Base-by-base conservation (phyloP, 2,329 filamentous ascomycete species). In the Aspergillus puulaauensis region DNA sequence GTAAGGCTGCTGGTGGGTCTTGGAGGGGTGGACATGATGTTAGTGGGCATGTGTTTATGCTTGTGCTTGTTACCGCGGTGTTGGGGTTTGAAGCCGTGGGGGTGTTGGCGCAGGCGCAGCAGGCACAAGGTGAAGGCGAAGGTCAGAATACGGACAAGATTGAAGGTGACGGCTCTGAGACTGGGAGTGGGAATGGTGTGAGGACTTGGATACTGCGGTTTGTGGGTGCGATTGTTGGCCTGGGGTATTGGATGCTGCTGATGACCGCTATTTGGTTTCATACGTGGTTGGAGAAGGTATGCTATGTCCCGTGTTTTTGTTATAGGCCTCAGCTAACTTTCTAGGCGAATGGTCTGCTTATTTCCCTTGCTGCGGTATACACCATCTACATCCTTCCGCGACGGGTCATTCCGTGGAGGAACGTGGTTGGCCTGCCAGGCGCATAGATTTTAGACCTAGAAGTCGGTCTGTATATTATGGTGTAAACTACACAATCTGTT, bases 191-290 rank as follows among this genome's bases (percentile, higher is more conserved):
- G 3, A n/a, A 8, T n/a, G 82, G 8, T 76, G 77, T 66, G 79
- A 85, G 80, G 77, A 89, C 63, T 83, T 87, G 61, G 76, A 77
- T 68, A 64, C 77, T 65, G 61, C 83, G 71, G 71, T 75, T 80
- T 57, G 73, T 77, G 5, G 75, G 82, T 23, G 82, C 70, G 0
- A 85, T 97, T 24, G 83, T 89, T 17, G 86, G 76, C 0, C 68
- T 97, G 70, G 91, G 88, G 70, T 84, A 88, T 79, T 98, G 95
- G 91, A 99, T 99, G 95, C 76, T 99, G 72, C 81, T 98, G 60
- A 99, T 99, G 95, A 99, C 95, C 41, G 93, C 93, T 3, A 93
- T 96, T 40, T 99, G 93, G 81, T 99, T 99, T 70, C 95, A 99
- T 75, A 99, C 95, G 0, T 98, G 93, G 93, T 88, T 96, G 68